These are phyloP conservation scores for Nemania diffusa DNA, from an alignment of 2,329 filamentous ascomycete genomes.

Conservation along the genomic window DNA sequence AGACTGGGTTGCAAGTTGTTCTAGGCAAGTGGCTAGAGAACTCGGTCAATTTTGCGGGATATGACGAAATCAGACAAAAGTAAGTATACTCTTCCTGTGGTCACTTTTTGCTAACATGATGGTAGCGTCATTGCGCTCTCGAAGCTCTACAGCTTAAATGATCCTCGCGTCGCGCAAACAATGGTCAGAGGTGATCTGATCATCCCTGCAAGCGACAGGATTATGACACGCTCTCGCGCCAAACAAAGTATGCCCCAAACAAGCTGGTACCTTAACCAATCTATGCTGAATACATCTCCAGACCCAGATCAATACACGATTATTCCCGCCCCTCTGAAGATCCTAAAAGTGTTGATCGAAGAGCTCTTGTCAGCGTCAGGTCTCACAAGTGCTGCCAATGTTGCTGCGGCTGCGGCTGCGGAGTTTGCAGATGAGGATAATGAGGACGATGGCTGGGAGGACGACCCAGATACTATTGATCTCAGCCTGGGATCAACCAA, in stretches of 20 bases:
- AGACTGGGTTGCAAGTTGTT: constrained; percentile 88
- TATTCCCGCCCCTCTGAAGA: constrained; percentile 90
- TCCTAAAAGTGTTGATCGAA: constrained; percentile 93
- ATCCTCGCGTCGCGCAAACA: constrained; percentile 79
- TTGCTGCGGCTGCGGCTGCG: constrained; percentile 69
- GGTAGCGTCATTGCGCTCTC: constrained; percentile 87
- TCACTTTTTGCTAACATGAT: constrained; percentile 47
- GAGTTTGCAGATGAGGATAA: constrained; percentile 70
- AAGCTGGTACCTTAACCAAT: constrained; percentile 29
- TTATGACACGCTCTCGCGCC: constrained; percentile 93
- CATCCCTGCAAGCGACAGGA: constrained; percentile 79
- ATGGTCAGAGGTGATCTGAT: constrained; percentile 93
- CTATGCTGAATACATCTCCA: constrained; percentile 52
- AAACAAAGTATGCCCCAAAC: constrained; percentile 72
- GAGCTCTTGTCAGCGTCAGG: constrained; percentile 87
- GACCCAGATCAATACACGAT: constrained; percentile 91
- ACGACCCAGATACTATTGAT: constrained; percentile 80
- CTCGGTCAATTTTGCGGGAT: constrained; percentile 96
- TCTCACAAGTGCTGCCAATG: constrained; percentile 66
- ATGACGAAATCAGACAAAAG: constrained; percentile 97
- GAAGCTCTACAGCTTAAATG: constrained; percentile 88
- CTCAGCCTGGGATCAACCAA: constrained; percentile 76
- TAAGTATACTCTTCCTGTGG: constrained; percentile 57
- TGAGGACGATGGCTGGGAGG: constrained; percentile 89
- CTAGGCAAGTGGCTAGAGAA: constrained; percentile 97